Percentiles rank a stretch among this genome's conserved stretches.
phyloP scores from a whole-genome alignment of 2,329 filamentous ascomycete species.

The Akanthomyces muscarius region DNA sequence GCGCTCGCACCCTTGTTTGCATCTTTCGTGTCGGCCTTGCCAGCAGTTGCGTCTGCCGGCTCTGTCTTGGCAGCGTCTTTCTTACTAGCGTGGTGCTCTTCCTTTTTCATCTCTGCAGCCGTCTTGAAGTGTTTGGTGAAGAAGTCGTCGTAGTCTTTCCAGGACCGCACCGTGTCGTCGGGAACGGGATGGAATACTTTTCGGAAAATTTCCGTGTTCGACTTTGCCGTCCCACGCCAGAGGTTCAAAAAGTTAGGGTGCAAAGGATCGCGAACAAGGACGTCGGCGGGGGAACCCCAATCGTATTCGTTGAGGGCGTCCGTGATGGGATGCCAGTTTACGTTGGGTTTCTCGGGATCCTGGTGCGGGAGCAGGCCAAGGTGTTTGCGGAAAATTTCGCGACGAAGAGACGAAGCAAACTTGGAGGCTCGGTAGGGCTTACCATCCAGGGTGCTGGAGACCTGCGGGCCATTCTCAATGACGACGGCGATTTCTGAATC shows the following conservation, averaged over 20 bases:
- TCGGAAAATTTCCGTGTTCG: constrained; percentile 77
- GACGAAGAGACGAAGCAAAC: constrained; percentile 76
- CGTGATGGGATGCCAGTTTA: constrained; percentile 65
- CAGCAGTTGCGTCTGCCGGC: not conserved
- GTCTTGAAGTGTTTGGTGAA: constrained; percentile 64
- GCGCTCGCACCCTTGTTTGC: not conserved
- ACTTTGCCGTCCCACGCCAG: constrained; percentile 69
- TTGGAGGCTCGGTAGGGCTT: constrained; percentile 65
- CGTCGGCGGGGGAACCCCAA: constrained; percentile 63
- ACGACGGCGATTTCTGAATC: constrained; percentile 89
- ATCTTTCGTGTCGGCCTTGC: not conserved
- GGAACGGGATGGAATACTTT: constrained; percentile 79
- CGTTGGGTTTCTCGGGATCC: constrained; percentile 59
- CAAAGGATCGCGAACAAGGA: constrained; percentile 71
- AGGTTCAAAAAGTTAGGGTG: constrained; percentile 62
- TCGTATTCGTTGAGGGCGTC: constrained; percentile 65
- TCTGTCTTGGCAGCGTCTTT: not conserved
- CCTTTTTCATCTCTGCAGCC: constrained; percentile 41
- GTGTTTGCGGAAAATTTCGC: constrained; percentile 88
- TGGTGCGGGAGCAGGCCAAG: constrained; percentile 78
- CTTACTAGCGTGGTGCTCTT: constrained; percentile 28
- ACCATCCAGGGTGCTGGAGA: constrained; percentile 72
- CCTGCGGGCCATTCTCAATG: constrained; percentile 69
- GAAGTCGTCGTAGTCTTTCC: constrained; percentile 70
- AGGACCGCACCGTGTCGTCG: constrained; percentile 62